Evolutionary conservation across 495 filamentous ascomycete species (phyloP), one percentile per base, ranked within the genome.

Genomic region (Friedmanniomyces endolithicus): DNA sequence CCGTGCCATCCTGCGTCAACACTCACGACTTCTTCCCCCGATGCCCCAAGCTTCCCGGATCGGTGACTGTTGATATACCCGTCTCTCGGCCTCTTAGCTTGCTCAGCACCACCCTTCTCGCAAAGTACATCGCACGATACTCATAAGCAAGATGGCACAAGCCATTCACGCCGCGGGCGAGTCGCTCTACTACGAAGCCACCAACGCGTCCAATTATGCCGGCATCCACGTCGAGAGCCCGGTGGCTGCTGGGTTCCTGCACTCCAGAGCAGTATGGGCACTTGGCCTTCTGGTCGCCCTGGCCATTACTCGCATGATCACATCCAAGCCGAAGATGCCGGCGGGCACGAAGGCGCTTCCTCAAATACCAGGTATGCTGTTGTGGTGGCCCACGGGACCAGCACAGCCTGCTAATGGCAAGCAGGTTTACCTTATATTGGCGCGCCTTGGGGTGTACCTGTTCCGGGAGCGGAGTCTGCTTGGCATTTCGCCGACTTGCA

Each of bases 381-480:
- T 27, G 8, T 47, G 19, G 14, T 41, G 39, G 3, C 12, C 16
- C 39, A 6, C 16, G 4, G 12, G 37, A 41, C 6, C 37, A 41
- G 2, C 12, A n/a, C 2, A 41, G 27, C 27, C 27, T 31, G 12
- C 37, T 41, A 14, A 41, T 14, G 12, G 17, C 17, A 16, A 16
- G 16, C 20, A 52, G 50, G 50, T 40, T 16, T 52, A 6, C 50
- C 50, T 1, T 52, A 52, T 20, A 52, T 52, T 29, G 50, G 50
- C 6, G 31, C 31, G 11, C 50, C 50, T 11, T 52, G 50, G 50
- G 50, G 50, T 23, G 50, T 52, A 11, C 50, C 50, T 11, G 25
- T 52, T 11, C 19, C 50, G 6, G 50, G 50, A 16, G 50, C 50
- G 9, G 50, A 52, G 29, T n/a, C 31, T 22, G 50, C 50, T 4